These are phyloP conservation scores for Curvularia spicifera DNA, from an alignment of 2,329 filamentous ascomycete species.

Conservation along the genomic window DNA sequence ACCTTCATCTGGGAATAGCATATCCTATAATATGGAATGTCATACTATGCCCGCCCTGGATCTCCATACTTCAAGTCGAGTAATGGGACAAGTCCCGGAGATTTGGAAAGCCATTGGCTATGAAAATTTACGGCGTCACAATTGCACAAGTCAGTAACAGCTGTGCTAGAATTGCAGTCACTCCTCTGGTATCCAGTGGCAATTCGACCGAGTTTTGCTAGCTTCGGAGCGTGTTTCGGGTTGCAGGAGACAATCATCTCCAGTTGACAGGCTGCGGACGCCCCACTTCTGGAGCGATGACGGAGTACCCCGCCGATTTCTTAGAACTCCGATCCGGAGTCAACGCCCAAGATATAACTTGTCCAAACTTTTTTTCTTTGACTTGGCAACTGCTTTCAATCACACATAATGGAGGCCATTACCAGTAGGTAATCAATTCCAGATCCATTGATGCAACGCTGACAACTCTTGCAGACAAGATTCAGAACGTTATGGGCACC, in stretches of 20 bases:
- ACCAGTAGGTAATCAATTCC: conserved; percentile 31
- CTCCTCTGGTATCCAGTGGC: background rate
- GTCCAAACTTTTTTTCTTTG: conserved; percentile 18
- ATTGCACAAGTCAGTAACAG: background rate
- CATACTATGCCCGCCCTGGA: too few relatives aligned
- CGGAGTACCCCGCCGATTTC: conserved; percentile 40
- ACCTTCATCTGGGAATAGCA: background rate
- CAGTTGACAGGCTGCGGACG: conserved; percentile 7
- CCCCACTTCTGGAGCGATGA: conserved; percentile 41
- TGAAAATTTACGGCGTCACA: background rate
- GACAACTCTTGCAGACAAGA: conserved; percentile 38
- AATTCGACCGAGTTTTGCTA: background rate
- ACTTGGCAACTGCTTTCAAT: conserved; percentile 17
- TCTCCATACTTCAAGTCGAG: background rate
- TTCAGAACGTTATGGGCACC: conserved; percentile 41
- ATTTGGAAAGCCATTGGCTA: background rate
- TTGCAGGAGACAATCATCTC: conserved; percentile 3
- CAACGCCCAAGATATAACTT: conserved; percentile 35
- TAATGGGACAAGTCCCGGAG: background rate
- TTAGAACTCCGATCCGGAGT: conserved; percentile 43
- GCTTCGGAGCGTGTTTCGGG: conserved; percentile 6
- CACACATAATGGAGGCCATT: conserved; percentile 48
- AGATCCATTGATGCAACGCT: conserved; percentile 20
- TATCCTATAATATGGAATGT: background rate
- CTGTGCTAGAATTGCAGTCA: background rate